A percentile compares a stretch with the other conserved stretches of the same genome.
Conservation (phyloP, 164 flowering plant species). For the Cinnamomum micranthum region DNA sequence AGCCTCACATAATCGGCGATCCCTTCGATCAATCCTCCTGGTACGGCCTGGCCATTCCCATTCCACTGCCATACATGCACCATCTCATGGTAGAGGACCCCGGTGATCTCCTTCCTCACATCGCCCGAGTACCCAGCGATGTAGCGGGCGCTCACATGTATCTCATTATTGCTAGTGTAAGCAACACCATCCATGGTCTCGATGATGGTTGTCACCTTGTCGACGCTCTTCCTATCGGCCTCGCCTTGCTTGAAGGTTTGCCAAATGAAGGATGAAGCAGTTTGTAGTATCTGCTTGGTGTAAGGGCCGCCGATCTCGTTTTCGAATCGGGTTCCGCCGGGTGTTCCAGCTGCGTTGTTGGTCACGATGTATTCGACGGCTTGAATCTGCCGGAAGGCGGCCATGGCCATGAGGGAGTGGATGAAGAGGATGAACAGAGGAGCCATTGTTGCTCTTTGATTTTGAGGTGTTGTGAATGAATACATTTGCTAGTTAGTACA, state of each 20-base stretch:
- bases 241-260: slow-evolving; percentile 35
- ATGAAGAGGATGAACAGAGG: background rate
- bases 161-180: slow-evolving; percentile 31
- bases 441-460: too few relatives aligned
- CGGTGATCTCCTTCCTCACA: slow-evolving; percentile 41
- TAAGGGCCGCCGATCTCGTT: slow-evolving; percentile 35
- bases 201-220: slow-evolving; percentile 29
- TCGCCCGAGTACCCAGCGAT: slow-evolving; percentile 37
- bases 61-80: slow-evolving; percentile 72
- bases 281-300: slow-evolving; percentile 26
- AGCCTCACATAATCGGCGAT: slow-evolving; percentile 64
- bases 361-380: slow-evolving; percentile 43
- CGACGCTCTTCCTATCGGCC: slow-evolving; percentile 37
- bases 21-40: slow-evolving; percentile 58
- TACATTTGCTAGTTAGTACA: too few relatives aligned
- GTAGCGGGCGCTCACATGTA: slow-evolving; percentile 42
- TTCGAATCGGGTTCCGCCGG: slow-evolving; percentile 45
- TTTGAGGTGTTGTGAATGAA: too few relatives aligned
- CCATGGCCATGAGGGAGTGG: slow-evolving; percentile 10
- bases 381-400: slow-evolving; percentile 7
- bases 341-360: slow-evolving; percentile 37
- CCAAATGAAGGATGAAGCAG: slow-evolving; percentile 59
- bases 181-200: slow-evolving; percentile 50
- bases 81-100: slow-evolving; percentile 54
- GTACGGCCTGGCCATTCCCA: slow-evolving; percentile 40